Evolutionary conservation across 352 stramenopile species (phyloP), one percentile per base, ranked within the genome.

Genomic region (Aphanomyces cochlioides): DNA sequence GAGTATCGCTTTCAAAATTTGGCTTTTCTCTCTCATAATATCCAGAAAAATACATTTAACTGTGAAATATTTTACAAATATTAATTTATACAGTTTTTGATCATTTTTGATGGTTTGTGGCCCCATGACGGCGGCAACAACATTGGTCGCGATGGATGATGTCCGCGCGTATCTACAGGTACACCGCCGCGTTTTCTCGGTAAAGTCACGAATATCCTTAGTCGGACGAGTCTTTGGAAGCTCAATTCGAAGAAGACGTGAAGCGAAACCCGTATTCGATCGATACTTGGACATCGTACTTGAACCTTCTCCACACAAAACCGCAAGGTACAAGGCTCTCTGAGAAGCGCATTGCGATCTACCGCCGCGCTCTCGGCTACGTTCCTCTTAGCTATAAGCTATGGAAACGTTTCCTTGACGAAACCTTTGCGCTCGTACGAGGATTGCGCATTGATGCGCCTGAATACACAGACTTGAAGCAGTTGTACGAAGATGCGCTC

Each of bases 381-480:
- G 79, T 98, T 1, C 94, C 94, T 19, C 81, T 88, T 60, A 97
- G 88, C 77, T 98, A 98, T 81, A 98, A 98, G 78, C 86, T 98
- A 19, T 98, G 95, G 95, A 94, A 97, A 63, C 64, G 77, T 67
- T 96, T 92, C 68, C 77, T 93, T 74, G 82, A 90, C 72, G 81
- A 96, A 45, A 74, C 79, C 56, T 81, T 86, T 72, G 85, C 85
- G 60, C 68, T 59, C 15, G 84, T 83, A 66, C 88, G 89, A n/a
- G 84, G 84, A 39, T 74, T 80, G 67, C 80, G 86, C 17, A 76
- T 89, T 17, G 83, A 97, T 67, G 72, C 75, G 8, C 75, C 74
- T 0, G 53, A 67, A 5, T 87, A 80, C 57, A 47, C 66, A 21
- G 59, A 78, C 7, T 77, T 95, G 7, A 74, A 78, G 1, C 57